Conservation (phyloP, 2,329 filamentous ascomycete genomes). For the Ustilaginoidea virens region DNA sequence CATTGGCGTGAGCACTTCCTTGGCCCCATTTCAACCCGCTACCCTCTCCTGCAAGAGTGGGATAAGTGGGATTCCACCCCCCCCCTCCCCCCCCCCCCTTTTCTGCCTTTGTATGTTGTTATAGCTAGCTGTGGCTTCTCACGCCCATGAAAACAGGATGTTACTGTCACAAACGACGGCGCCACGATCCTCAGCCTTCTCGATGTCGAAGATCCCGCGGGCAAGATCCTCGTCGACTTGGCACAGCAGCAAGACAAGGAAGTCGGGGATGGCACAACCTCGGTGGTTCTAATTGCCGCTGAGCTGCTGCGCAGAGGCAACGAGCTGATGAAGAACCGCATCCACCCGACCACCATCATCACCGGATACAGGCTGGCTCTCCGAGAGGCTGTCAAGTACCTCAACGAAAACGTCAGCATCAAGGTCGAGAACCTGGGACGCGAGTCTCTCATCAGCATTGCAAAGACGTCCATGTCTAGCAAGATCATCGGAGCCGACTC, state of each 20-base stretch:
- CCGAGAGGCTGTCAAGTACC: slow-evolving; percentile 93
- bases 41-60: slow-evolving; percentile 1
- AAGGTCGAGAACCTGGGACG: slow-evolving; percentile 86
- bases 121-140: no score
- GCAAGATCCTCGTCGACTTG: slow-evolving; percentile 94
- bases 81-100: no score
- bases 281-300: slow-evolving; percentile 90
- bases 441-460: slow-evolving; percentile 85
- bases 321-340: slow-evolving; percentile 98
- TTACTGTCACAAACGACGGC: slow-evolving; percentile 97
- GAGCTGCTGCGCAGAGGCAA: slow-evolving; percentile 89
- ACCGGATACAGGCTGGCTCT: slow-evolving; percentile 93
- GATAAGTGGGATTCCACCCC: no score
- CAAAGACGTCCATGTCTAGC: slow-evolving; percentile 97
- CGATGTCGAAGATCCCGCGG: slow-evolving; percentile 94
- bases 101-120: no score
- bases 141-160: slow-evolving; percentile 44
- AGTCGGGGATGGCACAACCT: slow-evolving; percentile 95
- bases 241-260: slow-evolving; percentile 99
- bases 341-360: slow-evolving; percentile 98
- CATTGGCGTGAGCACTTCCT: slow-evolving; percentile 55
- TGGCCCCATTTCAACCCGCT: no score
- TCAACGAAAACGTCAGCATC: slow-evolving; percentile 95
- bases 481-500: slow-evolving; percentile 96
- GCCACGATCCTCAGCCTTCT: slow-evolving; percentile 90